A percentile compares a stretch with the other conserved stretches of the same genome.
Evolutionary conservation across 2,329 filamentous ascomycete species (phyloP).

Genomic region (Rhinocladiella mackenziei): DNA sequence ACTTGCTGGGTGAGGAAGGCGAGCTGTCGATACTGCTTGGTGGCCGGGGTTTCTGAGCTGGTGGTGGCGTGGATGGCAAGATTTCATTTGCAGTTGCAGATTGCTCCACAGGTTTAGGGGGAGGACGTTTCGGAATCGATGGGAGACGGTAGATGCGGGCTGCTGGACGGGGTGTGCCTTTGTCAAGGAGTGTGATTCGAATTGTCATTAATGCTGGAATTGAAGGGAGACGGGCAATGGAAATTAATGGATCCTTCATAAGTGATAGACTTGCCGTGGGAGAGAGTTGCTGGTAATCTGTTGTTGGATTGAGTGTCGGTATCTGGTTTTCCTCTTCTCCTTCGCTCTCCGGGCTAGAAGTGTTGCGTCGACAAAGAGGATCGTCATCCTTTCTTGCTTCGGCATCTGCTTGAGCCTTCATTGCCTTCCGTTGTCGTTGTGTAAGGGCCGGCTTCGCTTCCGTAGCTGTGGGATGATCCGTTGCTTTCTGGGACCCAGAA

Average conservation of each 20-base stretch:
- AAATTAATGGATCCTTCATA: conserved; percentile 30
- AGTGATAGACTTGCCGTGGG: conserved; percentile 38
- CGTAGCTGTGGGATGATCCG: neutral
- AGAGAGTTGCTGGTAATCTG: conserved; percentile 40
- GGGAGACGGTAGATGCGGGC: conserved; percentile 86
- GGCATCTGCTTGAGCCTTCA: conserved; percentile 14
- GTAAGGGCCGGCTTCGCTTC: conserved; percentile 10
- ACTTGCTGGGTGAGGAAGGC: conserved; percentile 3
- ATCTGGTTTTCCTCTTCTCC: conserved; percentile 9
- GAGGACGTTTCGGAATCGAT: conserved; percentile 27
- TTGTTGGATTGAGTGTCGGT: conserved; percentile 28
- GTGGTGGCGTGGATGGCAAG: conserved; percentile 17
- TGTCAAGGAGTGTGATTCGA: conserved; percentile 61
- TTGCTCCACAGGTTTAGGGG: too few species aligned
- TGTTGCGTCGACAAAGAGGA: conserved; percentile 18
- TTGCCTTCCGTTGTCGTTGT: conserved; percentile 27
- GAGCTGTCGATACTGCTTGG: conserved; percentile 9
- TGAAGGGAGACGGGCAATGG: conserved; percentile 22
- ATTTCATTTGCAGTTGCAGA: neutral
- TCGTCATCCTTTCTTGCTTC: conserved; percentile 8
- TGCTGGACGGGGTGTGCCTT: conserved; percentile 66
- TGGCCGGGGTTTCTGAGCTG: conserved; percentile 8
- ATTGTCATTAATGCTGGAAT: conserved; percentile 54
- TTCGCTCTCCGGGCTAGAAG: conserved; percentile 22
- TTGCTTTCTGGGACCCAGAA: neutral